Conservation (phyloP, 352 stramenopile species). For the Elongisporangium undulatum region DNA sequence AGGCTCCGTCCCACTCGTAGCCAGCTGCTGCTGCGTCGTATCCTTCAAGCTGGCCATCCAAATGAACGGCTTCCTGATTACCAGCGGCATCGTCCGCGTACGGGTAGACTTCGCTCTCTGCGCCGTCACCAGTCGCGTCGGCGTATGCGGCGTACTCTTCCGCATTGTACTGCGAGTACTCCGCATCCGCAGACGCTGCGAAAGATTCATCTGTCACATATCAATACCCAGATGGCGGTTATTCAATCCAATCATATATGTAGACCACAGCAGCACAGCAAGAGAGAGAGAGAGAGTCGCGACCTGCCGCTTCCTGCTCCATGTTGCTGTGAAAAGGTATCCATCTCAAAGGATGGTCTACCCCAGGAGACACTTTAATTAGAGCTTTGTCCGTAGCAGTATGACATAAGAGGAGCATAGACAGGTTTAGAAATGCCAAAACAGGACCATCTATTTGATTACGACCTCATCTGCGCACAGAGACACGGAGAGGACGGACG, state of each 20-base stretch:
- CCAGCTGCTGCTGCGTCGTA: not conserved
- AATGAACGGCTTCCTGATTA: not conserved
- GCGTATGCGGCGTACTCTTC: not conserved
- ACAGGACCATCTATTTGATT: not conserved
- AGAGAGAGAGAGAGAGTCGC: not conserved
- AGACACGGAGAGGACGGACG: not conserved
- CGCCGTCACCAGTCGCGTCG: not conserved
- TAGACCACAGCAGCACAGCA: not conserved
- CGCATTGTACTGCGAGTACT: not conserved
- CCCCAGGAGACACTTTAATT: not conserved
- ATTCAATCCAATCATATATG: not conserved
- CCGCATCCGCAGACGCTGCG: not conserved
- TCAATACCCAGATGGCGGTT: not conserved
- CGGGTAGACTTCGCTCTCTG: not conserved
- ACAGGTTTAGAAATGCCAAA: no score
- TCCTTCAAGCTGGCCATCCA: not conserved
- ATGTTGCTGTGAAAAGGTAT: not conserved
- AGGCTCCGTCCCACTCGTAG: slow-evolving; percentile 21
- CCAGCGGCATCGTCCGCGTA: not conserved
- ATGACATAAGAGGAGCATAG: no score
- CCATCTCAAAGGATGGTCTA: not conserved
- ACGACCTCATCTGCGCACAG: not conserved
- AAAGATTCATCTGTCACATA: not conserved
- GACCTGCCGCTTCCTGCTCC: not conserved
- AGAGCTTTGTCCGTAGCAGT: no score